Evolutionary conservation across 1,284 basidiomycete species (phyloP).

Genomic region (Trametes pubescens): DNA sequence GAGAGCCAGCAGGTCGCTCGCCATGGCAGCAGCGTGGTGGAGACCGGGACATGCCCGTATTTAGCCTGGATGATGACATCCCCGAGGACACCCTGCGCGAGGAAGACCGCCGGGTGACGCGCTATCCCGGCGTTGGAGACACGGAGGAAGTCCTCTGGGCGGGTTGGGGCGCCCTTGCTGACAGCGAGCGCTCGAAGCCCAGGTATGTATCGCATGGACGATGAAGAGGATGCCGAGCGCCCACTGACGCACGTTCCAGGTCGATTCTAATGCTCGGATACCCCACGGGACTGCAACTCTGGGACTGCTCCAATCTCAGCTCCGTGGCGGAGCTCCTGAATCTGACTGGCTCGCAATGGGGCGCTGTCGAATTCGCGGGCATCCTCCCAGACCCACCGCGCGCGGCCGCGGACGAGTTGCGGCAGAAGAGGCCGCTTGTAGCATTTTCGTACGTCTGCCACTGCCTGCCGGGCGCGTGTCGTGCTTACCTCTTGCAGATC

Average conservation of each 20-base stretch:
- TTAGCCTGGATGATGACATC: constrained; percentile 42
- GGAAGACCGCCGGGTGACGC: constrained; percentile 25
- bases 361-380: constrained; percentile 52
- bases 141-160: constrained; percentile 45
- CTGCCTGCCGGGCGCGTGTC: background rate
- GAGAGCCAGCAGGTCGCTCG: constrained; percentile 20
- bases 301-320: constrained; percentile 70
- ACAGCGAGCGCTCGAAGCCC: constrained; percentile 32
- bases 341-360: constrained; percentile 48
- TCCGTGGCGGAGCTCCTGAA: constrained; percentile 64
- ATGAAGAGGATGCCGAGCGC: background rate
- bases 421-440: constrained; percentile 54
- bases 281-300: constrained; percentile 66
- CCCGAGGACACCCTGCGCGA: constrained; percentile 31
- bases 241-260: constrained; percentile 38
- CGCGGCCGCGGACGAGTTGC: constrained; percentile 40
- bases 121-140: constrained; percentile 42
- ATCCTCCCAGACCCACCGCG: constrained; percentile 51
- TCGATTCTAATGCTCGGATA: constrained; percentile 70
- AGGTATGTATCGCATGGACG: constrained; percentile 36
- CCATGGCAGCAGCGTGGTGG: background rate
- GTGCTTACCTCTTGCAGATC: constrained; percentile 23
- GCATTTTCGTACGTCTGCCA: constrained; percentile 61
- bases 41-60: constrained; percentile 35
- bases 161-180: constrained; percentile 42